Conservation (phyloP, 2,329 filamentous ascomycete species). For the Colletotrichum higginsianum region DNA sequence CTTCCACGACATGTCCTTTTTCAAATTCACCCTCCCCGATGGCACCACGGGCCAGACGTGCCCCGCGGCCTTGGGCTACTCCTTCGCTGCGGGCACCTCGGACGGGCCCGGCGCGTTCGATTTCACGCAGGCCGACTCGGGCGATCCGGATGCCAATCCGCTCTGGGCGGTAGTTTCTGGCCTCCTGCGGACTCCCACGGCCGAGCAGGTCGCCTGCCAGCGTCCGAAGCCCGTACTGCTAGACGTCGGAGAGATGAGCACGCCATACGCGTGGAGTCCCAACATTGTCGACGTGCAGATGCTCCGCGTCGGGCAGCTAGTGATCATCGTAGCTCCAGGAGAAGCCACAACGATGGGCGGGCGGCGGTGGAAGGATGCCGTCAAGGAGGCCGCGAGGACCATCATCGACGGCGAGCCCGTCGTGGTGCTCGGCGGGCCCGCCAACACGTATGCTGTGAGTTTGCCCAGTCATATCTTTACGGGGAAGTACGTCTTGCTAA, state of each 20-base stretch:
- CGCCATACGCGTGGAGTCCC: slow-evolving; percentile 89
- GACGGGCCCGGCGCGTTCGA: slow-evolving; percentile 94
- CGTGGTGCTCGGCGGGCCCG: slow-evolving; percentile 90
- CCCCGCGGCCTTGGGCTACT: slow-evolving; percentile 89
- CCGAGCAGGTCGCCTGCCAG: slow-evolving; percentile 83
- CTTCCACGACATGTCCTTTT: slow-evolving; percentile 86
- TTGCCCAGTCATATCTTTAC: not conserved
- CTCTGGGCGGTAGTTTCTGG: slow-evolving; percentile 85
- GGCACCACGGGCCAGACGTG: slow-evolving; percentile 82
- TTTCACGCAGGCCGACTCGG: slow-evolving; percentile 88
- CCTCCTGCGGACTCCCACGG: slow-evolving; percentile 78
- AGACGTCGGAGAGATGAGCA: slow-evolving; percentile 85
- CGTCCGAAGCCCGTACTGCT: slow-evolving; percentile 87
- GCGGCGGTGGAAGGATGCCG: slow-evolving; percentile 84
- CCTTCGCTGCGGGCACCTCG: slow-evolving; percentile 92
- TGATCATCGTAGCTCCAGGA: slow-evolving; percentile 87
- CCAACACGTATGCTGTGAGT: slow-evolving; percentile 82
- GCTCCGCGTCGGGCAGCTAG: slow-evolving; percentile 85
- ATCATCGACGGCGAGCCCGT: slow-evolving; percentile 70
- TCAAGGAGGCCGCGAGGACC: slow-evolving; percentile 66
- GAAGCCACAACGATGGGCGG: slow-evolving; percentile 96
- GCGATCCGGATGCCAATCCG: slow-evolving; percentile 77
- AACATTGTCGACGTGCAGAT: slow-evolving; percentile 93
- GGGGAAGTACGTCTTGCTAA: not conserved
- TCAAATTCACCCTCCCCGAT: slow-evolving; percentile 80